Base-by-base conservation (phyloP, 202 grass and related monocot species). In the Elaeis oleifera region DNA sequence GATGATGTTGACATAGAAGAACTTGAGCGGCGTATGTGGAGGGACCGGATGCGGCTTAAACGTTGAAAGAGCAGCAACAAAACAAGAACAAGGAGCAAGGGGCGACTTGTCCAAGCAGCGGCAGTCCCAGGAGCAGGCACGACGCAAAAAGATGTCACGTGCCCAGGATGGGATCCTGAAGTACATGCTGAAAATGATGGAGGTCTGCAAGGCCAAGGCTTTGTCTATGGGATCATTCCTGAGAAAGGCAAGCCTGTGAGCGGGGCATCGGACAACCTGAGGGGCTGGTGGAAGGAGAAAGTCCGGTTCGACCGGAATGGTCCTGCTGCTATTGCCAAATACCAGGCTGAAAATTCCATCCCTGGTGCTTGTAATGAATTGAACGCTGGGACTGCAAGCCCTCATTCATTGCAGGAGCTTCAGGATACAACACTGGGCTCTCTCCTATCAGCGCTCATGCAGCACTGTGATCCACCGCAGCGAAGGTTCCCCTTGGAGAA, bases 181-280 rank as follows among this genome's bases (percentile, higher is more conserved):
- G 52, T 56, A 68, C 52, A 68, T 68, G 65, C 65, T 68, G 51
- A 68, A 68, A 16, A 68, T 68, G 65, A 68, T 68, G 65, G 65
- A 68, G 65, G 65, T 68, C 18, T 68, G 65, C 65, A 55, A 68
- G 18, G 51, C 65, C 65, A 68, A 53, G 65, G 65, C 17, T 68
- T 68, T 7, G 65, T 68, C 7, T 68, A 68, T 39, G 65, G 65
- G 23, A 68, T 68, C 1, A 68, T 68, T 8, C 65, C 65, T 4
- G 65, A 68, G 52, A 56, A 68, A 15, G 65, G 65, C n/a, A 68
- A 68, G 29, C 65, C 65, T 7, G 65, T 68, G 5, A 56, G 52
- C 1, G 65, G 65, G 2, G 65, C 65, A n/a, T 68, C 65, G 16
- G 65, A 68, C 17, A 68, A 68, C n/a, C 52, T 68, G 6, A 44